These are phyloP conservation scores for Gaertneriomyces sp. DNA, from an alignment of 192 early-diverging fungal species.

Conservation along the genomic window DNA sequence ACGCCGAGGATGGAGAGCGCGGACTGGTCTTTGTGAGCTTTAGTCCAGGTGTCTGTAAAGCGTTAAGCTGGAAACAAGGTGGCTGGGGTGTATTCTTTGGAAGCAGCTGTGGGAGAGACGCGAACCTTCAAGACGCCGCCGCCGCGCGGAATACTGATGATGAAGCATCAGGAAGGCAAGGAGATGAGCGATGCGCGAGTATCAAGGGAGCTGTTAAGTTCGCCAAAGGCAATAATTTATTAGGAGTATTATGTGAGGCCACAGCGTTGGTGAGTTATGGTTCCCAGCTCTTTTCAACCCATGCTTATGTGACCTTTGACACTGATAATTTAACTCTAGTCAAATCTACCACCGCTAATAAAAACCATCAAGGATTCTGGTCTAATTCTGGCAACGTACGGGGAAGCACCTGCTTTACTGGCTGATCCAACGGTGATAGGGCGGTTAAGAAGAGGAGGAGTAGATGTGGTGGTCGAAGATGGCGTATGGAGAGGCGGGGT, in stretches of 20 bases:
- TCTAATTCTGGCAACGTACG: conserved; percentile 87
- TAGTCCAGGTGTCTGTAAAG: conserved; percentile 86
- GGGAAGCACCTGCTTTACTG: conserved; percentile 20
- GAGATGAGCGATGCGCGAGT: conserved; percentile 45
- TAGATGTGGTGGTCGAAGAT: too few relatives aligned
- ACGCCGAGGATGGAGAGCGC: too few relatives aligned
- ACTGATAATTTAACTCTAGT: conserved; percentile 46
- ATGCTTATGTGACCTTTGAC: conserved; percentile 1
- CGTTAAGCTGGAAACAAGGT: conserved; percentile 98
- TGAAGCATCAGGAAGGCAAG: neutral
- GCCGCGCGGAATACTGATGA: neutral
- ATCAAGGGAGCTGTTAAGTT: conserved; percentile 96
- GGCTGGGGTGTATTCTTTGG: conserved; percentile 96
- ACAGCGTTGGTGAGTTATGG: conserved; percentile 69
- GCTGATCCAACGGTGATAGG: too few relatives aligned
- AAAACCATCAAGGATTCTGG: conserved; percentile 90
- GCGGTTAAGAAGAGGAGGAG: too few relatives aligned
- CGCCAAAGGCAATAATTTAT: conserved; percentile 83
- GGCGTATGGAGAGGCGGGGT: too few relatives aligned
- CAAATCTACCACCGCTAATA: conserved; percentile 87
- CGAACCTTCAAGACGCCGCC: neutral
- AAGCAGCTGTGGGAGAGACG: conserved; percentile 63
- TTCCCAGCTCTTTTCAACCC: neutral
- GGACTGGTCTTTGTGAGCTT: conserved; percentile 76
- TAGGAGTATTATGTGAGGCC: conserved; percentile 90